Conservation (phyloP, 2,329 filamentous ascomycete species). For the Penicillium sp. region DNA sequence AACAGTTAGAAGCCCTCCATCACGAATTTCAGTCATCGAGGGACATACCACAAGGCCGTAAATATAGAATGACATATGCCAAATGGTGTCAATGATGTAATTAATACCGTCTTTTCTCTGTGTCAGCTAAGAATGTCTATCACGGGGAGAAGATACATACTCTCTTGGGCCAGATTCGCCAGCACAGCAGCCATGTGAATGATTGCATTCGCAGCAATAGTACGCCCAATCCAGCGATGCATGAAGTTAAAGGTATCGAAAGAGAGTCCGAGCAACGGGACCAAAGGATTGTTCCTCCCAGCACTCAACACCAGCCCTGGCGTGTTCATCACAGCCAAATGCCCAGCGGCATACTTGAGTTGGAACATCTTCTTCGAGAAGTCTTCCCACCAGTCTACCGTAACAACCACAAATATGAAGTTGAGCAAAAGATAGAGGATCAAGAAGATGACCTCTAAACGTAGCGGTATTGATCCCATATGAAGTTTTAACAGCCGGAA, state of each 20-base stretch:
- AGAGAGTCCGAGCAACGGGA: slow-evolving; percentile 75
- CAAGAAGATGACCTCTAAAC: slow-evolving; percentile 73
- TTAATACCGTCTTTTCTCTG: slow-evolving; percentile 62
- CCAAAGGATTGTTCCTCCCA: slow-evolving; percentile 88
- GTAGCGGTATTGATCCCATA: slow-evolving; percentile 73
- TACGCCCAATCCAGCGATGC: slow-evolving; percentile 79
- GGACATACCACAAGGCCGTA: slow-evolving; percentile 35
- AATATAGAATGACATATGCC: slow-evolving; percentile 34
- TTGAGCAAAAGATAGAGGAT: slow-evolving; percentile 69
- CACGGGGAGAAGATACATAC: slow-evolving; percentile 19
- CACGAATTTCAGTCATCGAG: neutral
- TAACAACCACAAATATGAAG: slow-evolving; percentile 66
- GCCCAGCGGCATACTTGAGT: slow-evolving; percentile 80
- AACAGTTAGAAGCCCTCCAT: slow-evolving; percentile 52
- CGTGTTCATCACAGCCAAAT: slow-evolving; percentile 82
- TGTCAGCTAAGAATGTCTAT: neutral
- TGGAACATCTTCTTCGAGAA: slow-evolving; percentile 37
- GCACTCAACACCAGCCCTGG: slow-evolving; percentile 84
- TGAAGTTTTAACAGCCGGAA: slow-evolving; percentile 68
- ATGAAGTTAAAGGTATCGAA: slow-evolving; percentile 94
- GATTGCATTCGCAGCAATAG: slow-evolving; percentile 68
- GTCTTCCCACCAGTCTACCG: slow-evolving; percentile 37
- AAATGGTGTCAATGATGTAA: slow-evolving; percentile 29
- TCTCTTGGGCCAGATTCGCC: slow-evolving; percentile 21
- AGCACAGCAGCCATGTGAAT: slow-evolving; percentile 61